Percentiles rank a stretch among this genome's conserved stretches.
phyloP scores from a whole-genome alignment of 179 eudicot genomes.

The Beta macrorhiza region DNA sequence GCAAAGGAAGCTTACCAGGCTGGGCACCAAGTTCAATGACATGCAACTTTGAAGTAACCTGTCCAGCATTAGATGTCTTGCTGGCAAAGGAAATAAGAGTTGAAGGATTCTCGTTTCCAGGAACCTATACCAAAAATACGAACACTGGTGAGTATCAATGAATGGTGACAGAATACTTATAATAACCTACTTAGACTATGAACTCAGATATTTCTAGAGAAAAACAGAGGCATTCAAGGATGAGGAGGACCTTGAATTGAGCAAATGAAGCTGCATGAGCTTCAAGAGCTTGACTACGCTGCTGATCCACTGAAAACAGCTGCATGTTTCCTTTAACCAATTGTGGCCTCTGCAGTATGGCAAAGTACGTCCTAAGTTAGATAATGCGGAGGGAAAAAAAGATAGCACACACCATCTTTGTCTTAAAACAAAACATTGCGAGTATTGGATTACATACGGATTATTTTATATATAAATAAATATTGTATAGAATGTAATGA shows the following conservation, averaged over 20 bases:
- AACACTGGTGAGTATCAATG: background rate
- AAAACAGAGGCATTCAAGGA: slow-evolving; percentile 1
- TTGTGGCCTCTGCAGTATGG: slow-evolving; percentile 63
- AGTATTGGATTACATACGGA: background rate
- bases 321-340: slow-evolving; percentile 93
- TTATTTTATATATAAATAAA: background rate
- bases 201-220: background rate
- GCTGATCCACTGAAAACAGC: slow-evolving; percentile 83
- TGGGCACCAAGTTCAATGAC: slow-evolving; percentile 95
- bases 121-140: slow-evolving; percentile 42
- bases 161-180: background rate
- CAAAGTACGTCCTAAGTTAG: background rate
- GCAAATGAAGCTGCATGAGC: slow-evolving; percentile 86
- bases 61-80: slow-evolving; percentile 80
- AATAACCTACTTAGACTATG: background rate
- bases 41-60: slow-evolving; percentile 73
- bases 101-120: slow-evolving; percentile 77
- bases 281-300: slow-evolving; percentile 57
- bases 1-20: slow-evolving; percentile 49
- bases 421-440: background rate
- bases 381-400: background rate
- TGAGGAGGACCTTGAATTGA: slow-evolving; percentile 49
- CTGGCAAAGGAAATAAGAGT: slow-evolving; percentile 88
- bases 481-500: background rate
- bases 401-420: background rate